These are phyloP conservation scores for Asparagopsis taxiformis DNA, from an alignment of 31 red algal genomes.

Conservation along the genomic window DNA sequence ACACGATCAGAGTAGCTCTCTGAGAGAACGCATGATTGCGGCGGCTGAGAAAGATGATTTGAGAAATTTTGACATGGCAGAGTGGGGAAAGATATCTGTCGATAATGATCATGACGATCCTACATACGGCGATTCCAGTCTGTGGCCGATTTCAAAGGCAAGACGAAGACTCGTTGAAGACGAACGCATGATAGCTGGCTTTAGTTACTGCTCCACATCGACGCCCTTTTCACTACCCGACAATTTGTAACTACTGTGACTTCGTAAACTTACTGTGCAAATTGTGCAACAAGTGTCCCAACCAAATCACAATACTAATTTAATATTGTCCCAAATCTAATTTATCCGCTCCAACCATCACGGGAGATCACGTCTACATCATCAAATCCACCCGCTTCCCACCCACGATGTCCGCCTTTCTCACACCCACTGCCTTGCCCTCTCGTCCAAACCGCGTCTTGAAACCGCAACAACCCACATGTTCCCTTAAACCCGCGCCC, in stretches of 20 bases:
- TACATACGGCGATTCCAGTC: conserved; percentile 48
- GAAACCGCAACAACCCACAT: no score
- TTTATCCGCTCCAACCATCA: no score
- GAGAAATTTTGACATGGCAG: conserved; percentile 79
- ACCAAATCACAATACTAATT: no score
- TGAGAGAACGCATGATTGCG: conserved; percentile 50
- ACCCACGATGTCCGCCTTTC: no score
- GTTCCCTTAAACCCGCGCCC: conserved; percentile 6
- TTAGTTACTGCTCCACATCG: conserved; percentile 36
- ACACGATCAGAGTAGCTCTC: conserved; percentile 14
- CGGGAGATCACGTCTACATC: no score
- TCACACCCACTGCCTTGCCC: no score
- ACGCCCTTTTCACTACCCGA: conserved; percentile 13
- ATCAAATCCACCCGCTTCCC: no score
- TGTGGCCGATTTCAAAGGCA: conserved; percentile 62
- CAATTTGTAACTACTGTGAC: conserved; percentile 37
- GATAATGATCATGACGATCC: conserved; percentile 68
- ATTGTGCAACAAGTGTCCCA: no score
- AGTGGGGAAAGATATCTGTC: conserved; percentile 73
- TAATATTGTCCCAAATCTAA: no score
- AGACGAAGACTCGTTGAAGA: conserved; percentile 50
- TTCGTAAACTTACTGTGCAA: no score
- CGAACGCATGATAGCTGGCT: conserved; percentile 51
- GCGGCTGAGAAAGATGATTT: conserved; percentile 48
- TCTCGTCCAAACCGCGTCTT: no score